Conservation (phyloP, 2,329 filamentous ascomycete genomes). For the Fusarium scirpi region DNA sequence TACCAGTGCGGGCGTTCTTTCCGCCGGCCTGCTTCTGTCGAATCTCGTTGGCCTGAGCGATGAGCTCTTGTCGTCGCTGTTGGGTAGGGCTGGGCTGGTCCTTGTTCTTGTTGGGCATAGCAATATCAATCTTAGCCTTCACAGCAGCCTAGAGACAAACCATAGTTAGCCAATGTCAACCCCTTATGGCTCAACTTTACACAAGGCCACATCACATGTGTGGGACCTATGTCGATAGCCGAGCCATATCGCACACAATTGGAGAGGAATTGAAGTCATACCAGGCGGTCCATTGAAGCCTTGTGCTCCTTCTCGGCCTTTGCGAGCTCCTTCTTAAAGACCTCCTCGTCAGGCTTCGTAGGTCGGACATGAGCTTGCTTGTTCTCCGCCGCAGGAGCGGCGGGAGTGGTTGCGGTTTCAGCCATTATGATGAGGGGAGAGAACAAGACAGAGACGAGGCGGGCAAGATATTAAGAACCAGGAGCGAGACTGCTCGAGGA, state of each 20-base stretch:
- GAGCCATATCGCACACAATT: slow-evolving; percentile 9
- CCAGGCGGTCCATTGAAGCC: slow-evolving; percentile 73
- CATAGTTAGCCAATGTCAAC: slow-evolving; percentile 27
- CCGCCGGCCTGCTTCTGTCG: slow-evolving; percentile 86
- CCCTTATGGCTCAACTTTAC: slow-evolving; percentile 12
- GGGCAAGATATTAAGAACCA: slow-evolving; percentile 34
- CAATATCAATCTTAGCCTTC: slow-evolving; percentile 88
- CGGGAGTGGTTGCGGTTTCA: slow-evolving; percentile 60
- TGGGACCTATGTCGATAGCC: slow-evolving; percentile 30
- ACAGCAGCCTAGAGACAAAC: slow-evolving; percentile 76
- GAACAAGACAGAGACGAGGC: slow-evolving; percentile 15
- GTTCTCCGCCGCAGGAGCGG: slow-evolving; percentile 56
- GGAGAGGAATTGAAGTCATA: slow-evolving; percentile 47
- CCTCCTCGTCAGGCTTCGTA: slow-evolving; percentile 86
- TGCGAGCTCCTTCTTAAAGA: slow-evolving; percentile 82
- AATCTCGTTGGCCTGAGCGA: slow-evolving; percentile 84
- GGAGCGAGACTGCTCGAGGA: slow-evolving; percentile 38
- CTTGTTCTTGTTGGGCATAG: slow-evolving; percentile 77
- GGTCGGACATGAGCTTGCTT: slow-evolving; percentile 68
- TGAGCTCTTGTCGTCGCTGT: slow-evolving; percentile 88
- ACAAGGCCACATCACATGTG: slow-evolving; percentile 39
- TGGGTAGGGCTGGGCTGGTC: slow-evolving; percentile 83
- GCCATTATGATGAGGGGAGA: slow-evolving; percentile 56
- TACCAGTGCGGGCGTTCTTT: slow-evolving; percentile 82
- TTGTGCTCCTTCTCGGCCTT: slow-evolving; percentile 90